Conservation (phyloP, 75 land plant species). For the Isoetes taiwanensis region DNA sequence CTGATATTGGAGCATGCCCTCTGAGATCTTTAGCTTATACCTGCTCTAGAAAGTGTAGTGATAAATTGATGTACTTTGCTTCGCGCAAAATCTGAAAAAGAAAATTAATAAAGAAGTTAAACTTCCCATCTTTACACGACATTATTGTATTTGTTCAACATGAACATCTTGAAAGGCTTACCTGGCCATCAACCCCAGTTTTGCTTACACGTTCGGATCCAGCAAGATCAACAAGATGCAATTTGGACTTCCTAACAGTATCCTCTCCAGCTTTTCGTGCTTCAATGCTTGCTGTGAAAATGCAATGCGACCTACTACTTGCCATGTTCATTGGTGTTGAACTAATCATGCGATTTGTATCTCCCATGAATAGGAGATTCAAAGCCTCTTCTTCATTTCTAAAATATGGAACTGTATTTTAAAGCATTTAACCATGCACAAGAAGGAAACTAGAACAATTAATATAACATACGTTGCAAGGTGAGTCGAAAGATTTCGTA, state of each 20-base stretch:
- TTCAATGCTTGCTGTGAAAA: constrained; percentile 23
- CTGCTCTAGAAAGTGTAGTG: constrained; percentile 30
- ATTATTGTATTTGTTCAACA: too few relatives aligned
- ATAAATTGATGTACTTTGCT: constrained; percentile 29
- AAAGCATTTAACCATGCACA: too few relatives aligned
- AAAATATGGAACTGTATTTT: background rate
- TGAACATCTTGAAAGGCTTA: background rate
- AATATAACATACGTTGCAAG: constrained; percentile 32
- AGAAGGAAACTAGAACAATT: background rate
- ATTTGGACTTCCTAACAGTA: constrained; percentile 23
- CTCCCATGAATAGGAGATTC: constrained; percentile 25
- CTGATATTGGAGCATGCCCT: too few relatives aligned
- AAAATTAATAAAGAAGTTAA: background rate
- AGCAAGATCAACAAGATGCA: constrained; percentile 28
- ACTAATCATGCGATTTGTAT: constrained; percentile 28
- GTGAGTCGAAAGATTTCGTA: constrained; percentile 25
- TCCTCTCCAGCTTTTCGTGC: constrained; percentile 28
- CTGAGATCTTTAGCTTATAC: too few relatives aligned
- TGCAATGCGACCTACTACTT: constrained; percentile 26
- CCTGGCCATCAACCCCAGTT: constrained; percentile 31
- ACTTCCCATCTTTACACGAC: background rate
- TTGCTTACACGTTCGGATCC: constrained; percentile 33
- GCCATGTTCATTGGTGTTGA: constrained; percentile 35
- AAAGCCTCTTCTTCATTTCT: constrained; percentile 32
- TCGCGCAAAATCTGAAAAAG: constrained; percentile 20